Conservation (phyloP, 192 early-diverging fungal species). For the Coemansia sp. region DNA sequence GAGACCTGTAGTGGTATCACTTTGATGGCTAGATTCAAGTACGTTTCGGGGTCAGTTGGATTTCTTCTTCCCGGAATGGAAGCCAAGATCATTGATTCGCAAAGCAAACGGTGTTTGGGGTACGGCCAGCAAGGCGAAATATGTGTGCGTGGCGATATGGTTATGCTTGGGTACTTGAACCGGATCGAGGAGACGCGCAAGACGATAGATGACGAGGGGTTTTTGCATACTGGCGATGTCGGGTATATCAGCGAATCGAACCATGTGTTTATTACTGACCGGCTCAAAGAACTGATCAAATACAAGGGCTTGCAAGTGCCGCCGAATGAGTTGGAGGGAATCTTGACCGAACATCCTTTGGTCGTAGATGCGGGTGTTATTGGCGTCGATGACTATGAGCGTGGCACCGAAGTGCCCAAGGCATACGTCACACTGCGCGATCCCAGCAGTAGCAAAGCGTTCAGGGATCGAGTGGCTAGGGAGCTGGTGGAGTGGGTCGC, state of each 20-base stretch:
- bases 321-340: constrained; percentile 83
- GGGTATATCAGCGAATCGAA: constrained; percentile 67
- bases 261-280: constrained; percentile 64
- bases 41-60: constrained; percentile 62
- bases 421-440: constrained; percentile 67
- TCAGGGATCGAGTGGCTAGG: background rate
- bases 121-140: constrained; percentile 74
- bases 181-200: constrained; percentile 71
- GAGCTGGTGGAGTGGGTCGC: constrained; percentile 29
- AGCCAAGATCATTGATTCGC: constrained; percentile 74
- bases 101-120: constrained; percentile 61
- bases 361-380: constrained; percentile 73
- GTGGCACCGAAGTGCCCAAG: constrained; percentile 72
- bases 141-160: constrained; percentile 76
- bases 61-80: constrained; percentile 65
- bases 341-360: constrained; percentile 66
- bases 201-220: constrained; percentile 73
- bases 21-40: constrained; percentile 14
- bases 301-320: constrained; percentile 84
- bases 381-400: constrained; percentile 60
- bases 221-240: constrained; percentile 83
- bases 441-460: background rate
- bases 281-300: constrained; percentile 91
- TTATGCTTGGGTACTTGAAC: constrained; percentile 86
- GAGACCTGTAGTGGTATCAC: constrained; percentile 50